These are phyloP conservation scores for Parietichytrium sp. DNA, from an alignment of 108 stramenopile genomes.

Conservation along the genomic window DNA sequence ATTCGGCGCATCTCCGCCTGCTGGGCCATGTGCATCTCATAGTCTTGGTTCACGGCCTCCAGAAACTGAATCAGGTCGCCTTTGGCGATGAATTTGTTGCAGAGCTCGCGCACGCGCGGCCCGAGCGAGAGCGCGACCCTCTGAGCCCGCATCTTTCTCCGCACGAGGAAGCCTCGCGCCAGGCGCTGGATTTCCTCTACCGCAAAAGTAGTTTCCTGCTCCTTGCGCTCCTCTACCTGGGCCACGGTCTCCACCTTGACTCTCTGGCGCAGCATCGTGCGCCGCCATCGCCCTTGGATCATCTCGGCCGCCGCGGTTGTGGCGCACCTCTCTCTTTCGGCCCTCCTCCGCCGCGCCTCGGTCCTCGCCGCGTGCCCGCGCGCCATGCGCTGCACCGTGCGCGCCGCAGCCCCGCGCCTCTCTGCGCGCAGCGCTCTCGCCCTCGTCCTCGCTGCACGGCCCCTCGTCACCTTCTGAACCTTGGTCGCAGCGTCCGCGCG, in stretches of 20 bases:
- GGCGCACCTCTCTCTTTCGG: not conserved
- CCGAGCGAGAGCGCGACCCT: not conserved
- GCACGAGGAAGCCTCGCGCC: not conserved
- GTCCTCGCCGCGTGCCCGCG: not conserved
- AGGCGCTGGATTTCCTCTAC: not conserved
- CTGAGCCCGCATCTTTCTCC: not conserved
- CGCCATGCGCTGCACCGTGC: not conserved
- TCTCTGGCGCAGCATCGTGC: not conserved
- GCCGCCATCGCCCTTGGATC: not conserved
- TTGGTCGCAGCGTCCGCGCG: not conserved
- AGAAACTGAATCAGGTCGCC: not conserved
- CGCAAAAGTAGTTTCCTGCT: not conserved
- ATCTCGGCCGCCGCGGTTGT: not conserved
- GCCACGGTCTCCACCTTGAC: not conserved
- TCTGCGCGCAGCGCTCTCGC: not conserved
- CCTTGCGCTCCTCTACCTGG: not conserved
- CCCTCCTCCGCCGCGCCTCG: not conserved
- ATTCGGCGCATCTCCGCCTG: not conserved
- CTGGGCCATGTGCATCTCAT: slow-evolving; percentile 37
- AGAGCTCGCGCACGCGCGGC: slow-evolving; percentile 17
- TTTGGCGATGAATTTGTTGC: not conserved
- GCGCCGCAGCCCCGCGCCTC: not conserved
- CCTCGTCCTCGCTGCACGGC: not conserved
- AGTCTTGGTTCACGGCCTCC: slow-evolving; percentile 26
- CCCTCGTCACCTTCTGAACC: not conserved